Percentiles rank a stretch among this genome's conserved stretches.
Evolutionary conservation across 495 filamentous ascomycete species (phyloP).

Genomic region (Penicillium taxi): DNA sequence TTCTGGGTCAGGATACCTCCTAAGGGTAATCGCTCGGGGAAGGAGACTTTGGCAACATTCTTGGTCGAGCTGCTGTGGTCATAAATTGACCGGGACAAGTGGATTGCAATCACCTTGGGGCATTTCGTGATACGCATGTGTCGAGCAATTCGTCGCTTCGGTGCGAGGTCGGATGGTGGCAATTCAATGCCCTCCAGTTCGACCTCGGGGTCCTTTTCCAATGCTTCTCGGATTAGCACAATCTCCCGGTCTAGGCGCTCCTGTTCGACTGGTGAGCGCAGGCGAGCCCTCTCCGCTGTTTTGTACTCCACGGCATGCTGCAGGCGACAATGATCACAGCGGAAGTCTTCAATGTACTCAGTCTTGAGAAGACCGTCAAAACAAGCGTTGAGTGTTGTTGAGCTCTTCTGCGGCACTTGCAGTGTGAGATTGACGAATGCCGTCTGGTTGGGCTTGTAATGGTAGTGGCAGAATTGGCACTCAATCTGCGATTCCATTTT

Average conservation of each 20-base stretch:
- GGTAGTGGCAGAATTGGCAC: slow-evolving; percentile 81
- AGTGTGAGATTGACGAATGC: slow-evolving; percentile 89
- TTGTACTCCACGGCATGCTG: slow-evolving; percentile 58
- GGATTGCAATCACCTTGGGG: slow-evolving; percentile 82
- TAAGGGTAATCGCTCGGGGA: slow-evolving; percentile 74
- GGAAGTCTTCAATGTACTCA: slow-evolving; percentile 94
- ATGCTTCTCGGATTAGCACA: slow-evolving; percentile 46
- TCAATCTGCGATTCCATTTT: slow-evolving; percentile 85
- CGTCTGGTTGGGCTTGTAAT: slow-evolving; percentile 71
- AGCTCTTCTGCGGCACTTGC: slow-evolving; percentile 73
- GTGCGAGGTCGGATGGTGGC: slow-evolving; percentile 64
- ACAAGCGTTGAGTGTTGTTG: slow-evolving; percentile 61
- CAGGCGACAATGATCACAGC: slow-evolving; percentile 87
- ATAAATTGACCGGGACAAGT: slow-evolving; percentile 87
- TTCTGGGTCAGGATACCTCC: slow-evolving; percentile 71
- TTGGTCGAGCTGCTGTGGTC: slow-evolving; percentile 75
- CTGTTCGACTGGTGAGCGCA: slow-evolving; percentile 39
- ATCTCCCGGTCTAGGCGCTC: slow-evolving; percentile 50
- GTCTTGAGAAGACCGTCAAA: slow-evolving; percentile 92
- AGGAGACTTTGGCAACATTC: slow-evolving; percentile 87
- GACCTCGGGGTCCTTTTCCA: slow-evolving; percentile 71
- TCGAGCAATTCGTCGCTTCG: slow-evolving; percentile 74
- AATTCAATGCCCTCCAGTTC: slow-evolving; percentile 62
- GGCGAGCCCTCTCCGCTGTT: slow-evolving; percentile 40
- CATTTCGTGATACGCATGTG: slow-evolving; percentile 79